Evolutionary conservation across 2,329 filamentous ascomycete species (phyloP).

Genomic region (Laburnicola sp.): DNA sequence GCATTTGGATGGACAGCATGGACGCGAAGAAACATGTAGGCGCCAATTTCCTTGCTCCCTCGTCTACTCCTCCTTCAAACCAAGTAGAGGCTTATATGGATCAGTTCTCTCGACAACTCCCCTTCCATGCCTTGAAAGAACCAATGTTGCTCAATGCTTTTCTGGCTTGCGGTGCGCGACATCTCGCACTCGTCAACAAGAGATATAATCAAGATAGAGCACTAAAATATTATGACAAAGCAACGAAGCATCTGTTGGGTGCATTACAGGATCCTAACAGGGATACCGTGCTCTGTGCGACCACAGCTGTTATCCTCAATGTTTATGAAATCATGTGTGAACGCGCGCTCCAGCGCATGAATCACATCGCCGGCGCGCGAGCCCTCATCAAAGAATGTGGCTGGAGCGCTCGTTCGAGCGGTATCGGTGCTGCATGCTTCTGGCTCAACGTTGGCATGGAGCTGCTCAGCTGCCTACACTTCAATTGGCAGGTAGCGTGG

Average conservation of each 20-base stretch:
- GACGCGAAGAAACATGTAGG: constrained; percentile 75
- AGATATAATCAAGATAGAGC: constrained; percentile 77
- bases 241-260: constrained; percentile 75
- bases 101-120: constrained; percentile 78
- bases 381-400: constrained; percentile 86
- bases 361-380: constrained; percentile 81
- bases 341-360: constrained; percentile 77
- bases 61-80: not conserved
- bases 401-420: constrained; percentile 79
- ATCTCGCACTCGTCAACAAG: constrained; percentile 71
- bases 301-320: constrained; percentile 83
- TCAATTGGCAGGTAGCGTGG: constrained; percentile 86
- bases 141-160: constrained; percentile 89
- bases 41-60: constrained; percentile 3
- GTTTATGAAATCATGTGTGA: constrained; percentile 94
- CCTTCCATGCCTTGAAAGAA: constrained; percentile 77
- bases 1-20: constrained; percentile 91
- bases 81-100: not conserved
- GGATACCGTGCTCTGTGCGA: constrained; percentile 81
- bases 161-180: constrained; percentile 83
- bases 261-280: constrained; percentile 82
- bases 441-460: constrained; percentile 94
- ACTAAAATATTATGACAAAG: constrained; percentile 80
- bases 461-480: constrained; percentile 81
- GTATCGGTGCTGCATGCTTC: constrained; percentile 85